Conservation (phyloP, 2,329 filamentous ascomycete genomes). For the Pseudogymnoascus sp. region DNA sequence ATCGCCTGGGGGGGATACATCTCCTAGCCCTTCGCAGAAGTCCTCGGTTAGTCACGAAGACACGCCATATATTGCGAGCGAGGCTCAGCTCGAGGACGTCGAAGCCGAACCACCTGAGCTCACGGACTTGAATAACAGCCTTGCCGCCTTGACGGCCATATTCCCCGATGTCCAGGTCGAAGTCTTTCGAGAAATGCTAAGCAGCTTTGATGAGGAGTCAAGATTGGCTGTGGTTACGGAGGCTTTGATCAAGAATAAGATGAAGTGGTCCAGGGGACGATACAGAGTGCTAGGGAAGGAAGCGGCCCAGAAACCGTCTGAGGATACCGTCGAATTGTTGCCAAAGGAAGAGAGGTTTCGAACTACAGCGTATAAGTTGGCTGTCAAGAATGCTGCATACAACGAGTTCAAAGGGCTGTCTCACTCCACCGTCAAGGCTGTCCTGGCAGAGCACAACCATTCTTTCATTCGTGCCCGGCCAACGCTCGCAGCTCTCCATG, state of each 20-base stretch:
- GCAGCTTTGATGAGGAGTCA: conserved; percentile 66
- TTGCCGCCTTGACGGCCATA: conserved; percentile 59
- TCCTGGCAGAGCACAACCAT: conserved; percentile 73
- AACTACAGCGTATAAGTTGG: conserved; percentile 56
- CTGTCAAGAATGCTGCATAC: conserved; percentile 59
- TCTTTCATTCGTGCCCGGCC: conserved; percentile 65
- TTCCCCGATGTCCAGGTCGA: conserved; percentile 78
- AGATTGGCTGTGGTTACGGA: conserved; percentile 70
- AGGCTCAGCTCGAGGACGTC: conserved; percentile 42
- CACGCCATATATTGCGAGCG: conserved; percentile 44
- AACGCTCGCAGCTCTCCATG: conserved; percentile 59
- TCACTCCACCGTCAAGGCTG: conserved; percentile 65
- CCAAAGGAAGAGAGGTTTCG: conserved; percentile 59
- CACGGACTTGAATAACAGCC: conserved; percentile 59
- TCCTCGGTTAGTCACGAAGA: conserved; percentile 10
- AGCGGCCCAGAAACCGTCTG: conserved; percentile 24
- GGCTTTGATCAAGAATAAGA: conserved; percentile 62
- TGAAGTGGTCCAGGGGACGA: conserved; percentile 62
- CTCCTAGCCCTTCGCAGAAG: conserved; percentile 24
- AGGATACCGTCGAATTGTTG: conserved; percentile 31
- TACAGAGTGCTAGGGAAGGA: conserved; percentile 40
- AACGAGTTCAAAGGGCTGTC: conserved; percentile 70
- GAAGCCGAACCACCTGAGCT: conserved; percentile 51
- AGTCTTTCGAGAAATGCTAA: conserved; percentile 74
- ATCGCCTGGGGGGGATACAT: conserved; percentile 25